Base-by-base conservation (phyloP, 2,329 filamentous ascomycete genomes). In the Phialophora tarda region DNA sequence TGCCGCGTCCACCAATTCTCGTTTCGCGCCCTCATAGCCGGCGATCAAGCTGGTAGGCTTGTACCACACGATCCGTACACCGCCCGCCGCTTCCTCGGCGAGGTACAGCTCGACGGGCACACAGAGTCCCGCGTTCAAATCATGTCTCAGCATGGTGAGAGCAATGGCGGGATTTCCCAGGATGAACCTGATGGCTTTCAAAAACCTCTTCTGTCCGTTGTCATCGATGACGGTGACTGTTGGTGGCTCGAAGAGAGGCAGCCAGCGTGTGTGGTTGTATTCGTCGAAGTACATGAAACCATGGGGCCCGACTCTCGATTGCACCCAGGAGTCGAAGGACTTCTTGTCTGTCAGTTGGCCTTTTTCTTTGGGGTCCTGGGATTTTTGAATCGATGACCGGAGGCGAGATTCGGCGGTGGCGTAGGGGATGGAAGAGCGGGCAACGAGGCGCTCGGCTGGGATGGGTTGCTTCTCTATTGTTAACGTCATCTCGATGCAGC, bases 211-310 rank as follows among this genome's bases (percentile, higher is more conserved):
- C 24, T 48, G 32, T 10, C 56, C 62, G n/a, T 51, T 51, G 10
- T 14, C 24, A 53, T 62, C 41, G 14, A 54, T 14, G 34, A 41
- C 28, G 10, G 30, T 59, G 26, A 57, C 11, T 21, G 44, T 55
- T 12, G 51, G 62, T n/a, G 65, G 66, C 32, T 23, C 34, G 48
- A 58, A 68, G 6, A 64, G 23, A 2, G 41, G 53, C 32, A 68
- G 59, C 67, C 67, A 69, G 23, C 23, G n/a, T 1, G 64, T 58
- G 44, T 67, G 65, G 47, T 69, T 53, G 28, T 62, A 66, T 48
- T 69, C 67, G 44, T 56, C 30, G 64, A 69, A 69, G 55, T 69
- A 64, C 67, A 65, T 67, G 55, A 69, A 69, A 0, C 58, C 64
- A 28, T 66, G 62, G 12, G 61, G 58, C 12, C 67, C 67, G 48